Percentiles rank a stretch among this genome's conserved stretches.
Evolutionary conservation across 371 early-diverging fungal species (phyloP).

Genomic region (Sporodiniella umbellata): DNA sequence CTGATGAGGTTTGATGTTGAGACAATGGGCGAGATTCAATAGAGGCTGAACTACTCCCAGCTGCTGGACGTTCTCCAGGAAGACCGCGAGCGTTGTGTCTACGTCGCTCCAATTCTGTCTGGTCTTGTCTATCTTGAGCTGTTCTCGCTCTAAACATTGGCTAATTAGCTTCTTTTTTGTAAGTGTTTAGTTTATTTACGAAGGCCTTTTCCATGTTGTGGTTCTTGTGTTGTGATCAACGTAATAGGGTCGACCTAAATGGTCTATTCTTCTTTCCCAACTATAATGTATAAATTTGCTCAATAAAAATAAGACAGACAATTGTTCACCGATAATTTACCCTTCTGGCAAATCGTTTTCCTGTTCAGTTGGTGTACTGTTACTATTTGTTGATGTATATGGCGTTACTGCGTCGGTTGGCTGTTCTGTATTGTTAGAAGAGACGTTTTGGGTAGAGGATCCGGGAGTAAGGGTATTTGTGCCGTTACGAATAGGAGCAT

Average conservation of each 20-base stretch:
- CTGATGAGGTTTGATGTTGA: neutral
- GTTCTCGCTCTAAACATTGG: constrained; percentile 32
- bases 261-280: constrained; percentile 72
- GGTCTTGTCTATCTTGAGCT: constrained; percentile 49
- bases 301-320: neutral
- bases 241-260: constrained; percentile 67
- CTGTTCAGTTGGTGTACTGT: constrained; percentile 7
- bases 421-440: neutral
- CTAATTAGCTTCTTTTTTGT: neutral
- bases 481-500: constrained; percentile 39
- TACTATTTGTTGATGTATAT: neutral
- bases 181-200: constrained; percentile 22
- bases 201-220: constrained; percentile 73
- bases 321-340: constrained; percentile 23
- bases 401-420: constrained; percentile 5
- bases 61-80: constrained; percentile 55
- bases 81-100: constrained; percentile 78
- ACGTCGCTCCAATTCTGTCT: constrained; percentile 70
- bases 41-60: constrained; percentile 19
- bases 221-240: constrained; percentile 68
- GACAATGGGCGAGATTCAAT: constrained; percentile 12
- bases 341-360: constrained; percentile 63
- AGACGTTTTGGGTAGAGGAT: neutral
- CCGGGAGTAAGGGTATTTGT: constrained; percentile 40
- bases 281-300: constrained; percentile 27